Base-by-base conservation (phyloP, 768 basidiomycete genomes). In the Cantharellus anzutake region DNA sequence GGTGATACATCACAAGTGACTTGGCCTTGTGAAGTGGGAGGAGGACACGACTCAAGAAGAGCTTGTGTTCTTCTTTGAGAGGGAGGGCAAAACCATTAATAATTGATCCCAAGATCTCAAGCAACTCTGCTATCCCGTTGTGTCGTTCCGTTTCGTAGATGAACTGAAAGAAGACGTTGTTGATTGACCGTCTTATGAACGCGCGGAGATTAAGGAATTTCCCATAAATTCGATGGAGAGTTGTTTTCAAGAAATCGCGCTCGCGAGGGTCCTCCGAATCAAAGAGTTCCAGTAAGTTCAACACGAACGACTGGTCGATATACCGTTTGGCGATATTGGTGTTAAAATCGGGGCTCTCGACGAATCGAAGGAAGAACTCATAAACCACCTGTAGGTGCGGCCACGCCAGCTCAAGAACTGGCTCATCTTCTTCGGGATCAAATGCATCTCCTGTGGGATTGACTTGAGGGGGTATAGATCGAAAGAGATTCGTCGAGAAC, bases 111-210 rank as follows among this genome's bases (percentile, higher is more conserved):
- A 99, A 78, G 62, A 99, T 99, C 71, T 99, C 96, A 59, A 99
- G 76, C 56, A 99, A 79, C 70, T 99, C 96, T 38, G 96, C 96
- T 65, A 99, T 97, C 41, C 96, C 96, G 68, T 99, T 99, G 76
- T 99, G 94, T 53, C 96, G 82, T 69, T 99, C 96, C 0, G 92
- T 91, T 71, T 99, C 96, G 72, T 99, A 99, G 66, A 98, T 78
- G 75, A 98, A 99, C 68, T 93, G 84, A 79, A 96, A 98, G 71
- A 99, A 99, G 66, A 99, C 94, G 67, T 98, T 96, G 77, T 94
- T 96, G 80, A 99, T 98, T 60, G 94, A 97, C 61, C 96, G 83
- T 59, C 96, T 86, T 67, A 99, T 98, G 73, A 97, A 98, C 48
- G 96, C 94, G 62, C 96, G 91, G 51, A 98, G 80, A 70, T 93